Evolutionary conservation across 768 basidiomycete genomes (phyloP).

Genomic region (Pholiota microspora): DNA sequence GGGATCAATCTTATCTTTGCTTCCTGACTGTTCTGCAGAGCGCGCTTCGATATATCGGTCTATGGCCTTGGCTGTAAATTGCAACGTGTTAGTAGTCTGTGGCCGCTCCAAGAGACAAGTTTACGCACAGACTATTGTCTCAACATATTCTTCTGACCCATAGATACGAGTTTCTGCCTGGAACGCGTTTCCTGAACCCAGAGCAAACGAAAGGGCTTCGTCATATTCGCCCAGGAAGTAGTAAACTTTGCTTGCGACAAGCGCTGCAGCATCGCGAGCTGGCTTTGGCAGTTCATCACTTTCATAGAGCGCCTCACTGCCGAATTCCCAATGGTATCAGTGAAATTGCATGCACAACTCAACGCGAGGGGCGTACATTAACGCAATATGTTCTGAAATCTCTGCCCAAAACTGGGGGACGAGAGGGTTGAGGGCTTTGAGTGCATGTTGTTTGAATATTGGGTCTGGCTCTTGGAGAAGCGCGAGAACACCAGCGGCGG

Average conservation of each 20-base stretch:
- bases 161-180: slow-evolving; percentile 62
- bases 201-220: slow-evolving; percentile 93
- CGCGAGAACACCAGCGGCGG: slow-evolving; percentile 87
- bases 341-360: slow-evolving; percentile 7
- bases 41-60: slow-evolving; percentile 86
- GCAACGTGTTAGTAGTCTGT: neutral
- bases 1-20: slow-evolving; percentile 68
- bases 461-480: slow-evolving; percentile 87
- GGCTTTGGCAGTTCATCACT: slow-evolving; percentile 69
- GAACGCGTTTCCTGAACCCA: slow-evolving; percentile 87
- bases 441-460: slow-evolving; percentile 88
- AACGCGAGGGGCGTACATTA: slow-evolving; percentile 63
- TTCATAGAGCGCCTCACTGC: slow-evolving; percentile 90
- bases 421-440: slow-evolving; percentile 75
- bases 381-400: slow-evolving; percentile 90
- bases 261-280: slow-evolving; percentile 79
- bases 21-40: slow-evolving; percentile 48
- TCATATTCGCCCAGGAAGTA: slow-evolving; percentile 95
- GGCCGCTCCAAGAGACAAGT: neutral
- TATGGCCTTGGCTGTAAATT: slow-evolving; percentile 80
- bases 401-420: slow-evolving; percentile 98
- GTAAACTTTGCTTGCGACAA: slow-evolving; percentile 97
- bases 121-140: slow-evolving; percentile 89
- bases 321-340: slow-evolving; percentile 10
- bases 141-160: slow-evolving; percentile 83